phyloP scores from a whole-genome alignment of 164 flowering plant species.

The Pachysandra terminalis region DNA sequence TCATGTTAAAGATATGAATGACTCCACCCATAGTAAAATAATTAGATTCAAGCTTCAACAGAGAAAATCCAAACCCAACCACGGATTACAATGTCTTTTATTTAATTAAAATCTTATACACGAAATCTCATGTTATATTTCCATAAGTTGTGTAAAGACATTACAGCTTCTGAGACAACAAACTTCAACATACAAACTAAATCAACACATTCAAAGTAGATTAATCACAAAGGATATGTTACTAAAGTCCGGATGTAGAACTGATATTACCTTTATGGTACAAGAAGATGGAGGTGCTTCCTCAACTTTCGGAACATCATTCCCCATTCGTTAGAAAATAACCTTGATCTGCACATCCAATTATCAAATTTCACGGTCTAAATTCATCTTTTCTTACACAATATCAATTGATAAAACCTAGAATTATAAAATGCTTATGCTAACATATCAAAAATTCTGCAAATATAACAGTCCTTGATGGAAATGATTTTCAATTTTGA shows the following conservation, averaged over 20 bases:
- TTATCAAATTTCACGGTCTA: background rate
- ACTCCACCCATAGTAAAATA: background rate
- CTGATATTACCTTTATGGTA: constrained; percentile 17
- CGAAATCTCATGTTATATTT: background rate
- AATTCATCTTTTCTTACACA: background rate
- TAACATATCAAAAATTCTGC: background rate
- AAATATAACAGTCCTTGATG: background rate
- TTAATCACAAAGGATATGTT: background rate
- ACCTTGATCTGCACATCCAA: background rate
- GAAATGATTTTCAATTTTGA: background rate
- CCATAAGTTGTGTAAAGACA: background rate
- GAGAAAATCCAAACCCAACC: too few relatives aligned
- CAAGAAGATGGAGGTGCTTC: constrained; percentile 4
- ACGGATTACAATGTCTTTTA: too few relatives aligned
- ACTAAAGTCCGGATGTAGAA: background rate
- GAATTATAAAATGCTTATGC: too few relatives aligned
- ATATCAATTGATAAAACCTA: background rate
- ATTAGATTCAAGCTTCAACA: too few relatives aligned
- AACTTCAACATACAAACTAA: background rate
- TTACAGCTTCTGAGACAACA: background rate
- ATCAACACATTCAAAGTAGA: background rate
- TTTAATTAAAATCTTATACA: background rate
- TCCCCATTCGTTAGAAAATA: constrained; percentile 19
- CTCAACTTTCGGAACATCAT: constrained; percentile 10
- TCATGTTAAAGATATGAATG: background rate